A percentile compares a stretch with the other conserved stretches of the same genome.
These are phyloP conservation scores for Verticillium albo-atrum DNA, from an alignment of 2,329 filamentous ascomycete species.

Conservation along the genomic window DNA sequence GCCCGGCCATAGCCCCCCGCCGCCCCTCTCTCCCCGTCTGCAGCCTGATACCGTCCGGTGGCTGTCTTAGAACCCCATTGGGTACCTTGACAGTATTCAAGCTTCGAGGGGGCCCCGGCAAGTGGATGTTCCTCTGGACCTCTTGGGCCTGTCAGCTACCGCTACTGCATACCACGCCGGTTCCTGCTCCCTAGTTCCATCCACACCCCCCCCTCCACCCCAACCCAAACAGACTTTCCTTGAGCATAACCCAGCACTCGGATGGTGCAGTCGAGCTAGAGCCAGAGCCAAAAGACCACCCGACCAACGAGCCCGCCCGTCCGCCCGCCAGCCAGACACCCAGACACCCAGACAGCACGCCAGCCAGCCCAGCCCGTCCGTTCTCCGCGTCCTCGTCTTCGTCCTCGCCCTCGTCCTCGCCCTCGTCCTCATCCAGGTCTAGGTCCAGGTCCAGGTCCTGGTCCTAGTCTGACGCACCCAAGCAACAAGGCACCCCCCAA, in stretches of 20 bases:
- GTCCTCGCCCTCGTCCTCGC: constrained; percentile 4
- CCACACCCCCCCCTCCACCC: constrained; percentile 1
- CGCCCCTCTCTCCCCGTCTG: not conserved
- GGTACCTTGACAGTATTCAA: constrained; percentile 13
- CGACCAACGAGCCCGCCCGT: constrained; percentile 8
- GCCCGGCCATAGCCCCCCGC: not conserved
- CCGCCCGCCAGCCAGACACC: constrained; percentile 3
- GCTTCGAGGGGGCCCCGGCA: constrained; percentile 14
- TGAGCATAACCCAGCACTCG: constrained; percentile 5
- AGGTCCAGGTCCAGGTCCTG: constrained; percentile 8
- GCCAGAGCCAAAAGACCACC: constrained; percentile 5
- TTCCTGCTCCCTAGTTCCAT: not conserved
- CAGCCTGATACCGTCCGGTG: not conserved
- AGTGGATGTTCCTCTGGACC: constrained; percentile 7
- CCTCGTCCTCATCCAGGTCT: constrained; percentile 5
- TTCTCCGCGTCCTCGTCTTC: constrained; percentile 6
- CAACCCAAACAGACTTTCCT: constrained; percentile 10
- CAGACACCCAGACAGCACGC: constrained; percentile 10
- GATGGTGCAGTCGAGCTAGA: not conserved
- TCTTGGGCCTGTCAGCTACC: constrained; percentile 11
- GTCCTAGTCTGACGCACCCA: not conserved
- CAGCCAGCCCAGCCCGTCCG: constrained; percentile 10
- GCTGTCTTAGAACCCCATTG: constrained; percentile 8
- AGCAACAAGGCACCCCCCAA: constrained; percentile 8
- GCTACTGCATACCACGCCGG: constrained; percentile 8